These are phyloP conservation scores for Powellomyces hirtus DNA, from an alignment of 192 early-diverging fungal species.

Conservation along the genomic window DNA sequence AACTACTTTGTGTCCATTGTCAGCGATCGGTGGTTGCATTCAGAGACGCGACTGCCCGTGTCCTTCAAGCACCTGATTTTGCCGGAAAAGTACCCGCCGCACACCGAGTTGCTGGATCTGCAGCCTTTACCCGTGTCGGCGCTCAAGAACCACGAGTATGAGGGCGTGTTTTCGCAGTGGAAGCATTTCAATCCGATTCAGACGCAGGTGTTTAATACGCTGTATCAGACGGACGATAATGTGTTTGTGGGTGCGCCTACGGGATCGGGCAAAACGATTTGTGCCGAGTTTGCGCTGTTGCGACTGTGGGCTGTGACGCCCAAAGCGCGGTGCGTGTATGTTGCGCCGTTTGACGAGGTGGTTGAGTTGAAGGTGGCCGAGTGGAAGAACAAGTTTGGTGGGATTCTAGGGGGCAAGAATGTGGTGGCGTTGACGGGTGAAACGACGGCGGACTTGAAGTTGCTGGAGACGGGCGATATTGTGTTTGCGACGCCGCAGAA, in stretches of 20 bases:
- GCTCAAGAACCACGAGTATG: conserved; percentile 73
- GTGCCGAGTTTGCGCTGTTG: conserved; percentile 92
- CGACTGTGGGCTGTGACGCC: conserved; percentile 72
- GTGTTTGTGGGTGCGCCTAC: conserved; percentile 89
- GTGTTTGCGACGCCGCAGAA: conserved; percentile 84
- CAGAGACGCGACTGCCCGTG: conserved; percentile 87
- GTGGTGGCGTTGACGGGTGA: conserved; percentile 90
- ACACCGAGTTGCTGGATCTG: conserved; percentile 92
- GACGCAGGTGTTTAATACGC: conserved; percentile 89
- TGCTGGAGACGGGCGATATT: conserved; percentile 88
- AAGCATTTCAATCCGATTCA: conserved; percentile 91
- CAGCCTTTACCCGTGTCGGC: conserved; percentile 83
- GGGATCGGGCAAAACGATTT: conserved; percentile 93
- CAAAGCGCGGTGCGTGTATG: conserved; percentile 76
- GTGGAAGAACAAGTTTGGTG: conserved; percentile 81
- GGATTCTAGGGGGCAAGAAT: conserved; percentile 80
- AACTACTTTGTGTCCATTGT: conserved; percentile 93
- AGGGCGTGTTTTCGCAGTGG: conserved; percentile 61
- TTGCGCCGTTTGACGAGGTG: conserved; percentile 86
- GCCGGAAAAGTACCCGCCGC: conserved; percentile 90
- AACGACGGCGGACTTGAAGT: conserved; percentile 81
- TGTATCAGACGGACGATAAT: conserved; percentile 85
- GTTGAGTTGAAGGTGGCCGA: conserved; percentile 71
- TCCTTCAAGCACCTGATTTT: conserved; percentile 91
- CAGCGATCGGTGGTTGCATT: conserved; percentile 95